Percentiles rank a stretch among this genome's conserved stretches.
Evolutionary conservation across 257 asterid genomes (phyloP).

Genomic region (Vinca minor): DNA sequence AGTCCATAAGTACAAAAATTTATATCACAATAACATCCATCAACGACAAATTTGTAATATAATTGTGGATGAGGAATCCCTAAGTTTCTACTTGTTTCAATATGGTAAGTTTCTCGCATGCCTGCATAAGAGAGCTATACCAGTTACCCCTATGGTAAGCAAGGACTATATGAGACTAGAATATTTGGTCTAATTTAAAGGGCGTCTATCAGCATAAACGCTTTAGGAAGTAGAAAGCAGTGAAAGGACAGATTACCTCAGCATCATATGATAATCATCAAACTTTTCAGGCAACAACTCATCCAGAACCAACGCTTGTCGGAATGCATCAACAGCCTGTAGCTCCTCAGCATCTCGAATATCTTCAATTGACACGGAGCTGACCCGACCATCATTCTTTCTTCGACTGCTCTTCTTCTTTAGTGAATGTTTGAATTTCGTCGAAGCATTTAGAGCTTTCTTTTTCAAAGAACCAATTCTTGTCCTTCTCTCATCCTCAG

Average conservation of each 20-base stretch:
- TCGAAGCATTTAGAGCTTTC: constrained; percentile 89
- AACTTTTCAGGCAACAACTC: constrained; percentile 75
- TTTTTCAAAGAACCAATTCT: constrained; percentile 75
- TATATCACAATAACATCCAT: no score
- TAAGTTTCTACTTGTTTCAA: no score
- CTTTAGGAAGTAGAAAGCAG: constrained; percentile 10
- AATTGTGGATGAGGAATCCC: no score
- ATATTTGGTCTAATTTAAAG: background rate
- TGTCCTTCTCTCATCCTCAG: constrained; percentile 92
- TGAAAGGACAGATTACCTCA: constrained; percentile 52
- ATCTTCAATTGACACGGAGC: constrained; percentile 91
- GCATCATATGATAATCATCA: constrained; percentile 89
- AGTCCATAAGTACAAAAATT: no score
- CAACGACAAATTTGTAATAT: no score
- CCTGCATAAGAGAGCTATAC: background rate
- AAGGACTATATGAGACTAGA: background rate
- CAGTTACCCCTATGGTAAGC: background rate
- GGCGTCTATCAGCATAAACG: background rate
- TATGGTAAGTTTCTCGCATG: no score
- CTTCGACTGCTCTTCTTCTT: constrained; percentile 84
- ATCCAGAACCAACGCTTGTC: constrained; percentile 76
- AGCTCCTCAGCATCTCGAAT: constrained; percentile 85
- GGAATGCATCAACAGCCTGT: constrained; percentile 76
- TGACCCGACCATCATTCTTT: constrained; percentile 70
- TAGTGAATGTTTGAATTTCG: constrained; percentile 88